A percentile compares a stretch with the other conserved stretches of the same genome.
These are phyloP conservation scores for Aspergillus avenaceus DNA, from an alignment of 495 filamentous ascomycete genomes.

Conservation along the genomic window DNA sequence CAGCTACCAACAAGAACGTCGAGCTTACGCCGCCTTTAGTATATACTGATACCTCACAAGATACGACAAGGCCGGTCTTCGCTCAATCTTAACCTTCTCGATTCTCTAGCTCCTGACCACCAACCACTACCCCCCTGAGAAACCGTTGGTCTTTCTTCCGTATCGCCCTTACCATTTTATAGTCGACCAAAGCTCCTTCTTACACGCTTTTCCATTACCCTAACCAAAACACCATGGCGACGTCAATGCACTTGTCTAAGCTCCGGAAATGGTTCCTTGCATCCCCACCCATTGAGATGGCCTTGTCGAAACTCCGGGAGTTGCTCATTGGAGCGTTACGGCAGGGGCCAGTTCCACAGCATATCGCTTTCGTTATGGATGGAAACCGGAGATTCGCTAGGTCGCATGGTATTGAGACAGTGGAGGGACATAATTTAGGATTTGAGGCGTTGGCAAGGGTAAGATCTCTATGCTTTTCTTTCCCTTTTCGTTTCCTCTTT, in stretches of 20 bases:
- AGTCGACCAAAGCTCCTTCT: no score
- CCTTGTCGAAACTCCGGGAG: slow-evolving; percentile 64
- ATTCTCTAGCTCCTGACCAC: not conserved
- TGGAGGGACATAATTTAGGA: slow-evolving; percentile 94
- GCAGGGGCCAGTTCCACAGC: slow-evolving; percentile 86
- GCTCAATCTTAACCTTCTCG: not conserved
- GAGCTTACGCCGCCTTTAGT: slow-evolving; percentile 4
- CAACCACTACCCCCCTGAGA: not conserved
- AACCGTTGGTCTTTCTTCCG: no score
- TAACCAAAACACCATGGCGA: slow-evolving; percentile 31
- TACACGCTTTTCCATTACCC: slow-evolving; percentile 3
- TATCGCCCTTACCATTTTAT: no score
- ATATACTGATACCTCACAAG: slow-evolving; percentile 1
- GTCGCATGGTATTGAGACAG: slow-evolving; percentile 86
- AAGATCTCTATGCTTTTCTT: slow-evolving; percentile 15
- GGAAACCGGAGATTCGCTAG: slow-evolving; percentile 91
- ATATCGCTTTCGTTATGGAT: slow-evolving; percentile 99
- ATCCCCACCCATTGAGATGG: slow-evolving; percentile 87
- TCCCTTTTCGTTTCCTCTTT: not conserved
- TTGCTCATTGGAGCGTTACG: slow-evolving; percentile 81
- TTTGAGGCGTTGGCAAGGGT: slow-evolving; percentile 91
- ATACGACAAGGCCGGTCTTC: not conserved
- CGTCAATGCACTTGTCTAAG: slow-evolving; percentile 65
- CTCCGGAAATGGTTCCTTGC: slow-evolving; percentile 82
- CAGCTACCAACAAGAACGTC: slow-evolving; percentile 5